Evolutionary conservation across 805 yeast genomes (phyloP).

Genomic region (Candida sanyiensis): DNA sequence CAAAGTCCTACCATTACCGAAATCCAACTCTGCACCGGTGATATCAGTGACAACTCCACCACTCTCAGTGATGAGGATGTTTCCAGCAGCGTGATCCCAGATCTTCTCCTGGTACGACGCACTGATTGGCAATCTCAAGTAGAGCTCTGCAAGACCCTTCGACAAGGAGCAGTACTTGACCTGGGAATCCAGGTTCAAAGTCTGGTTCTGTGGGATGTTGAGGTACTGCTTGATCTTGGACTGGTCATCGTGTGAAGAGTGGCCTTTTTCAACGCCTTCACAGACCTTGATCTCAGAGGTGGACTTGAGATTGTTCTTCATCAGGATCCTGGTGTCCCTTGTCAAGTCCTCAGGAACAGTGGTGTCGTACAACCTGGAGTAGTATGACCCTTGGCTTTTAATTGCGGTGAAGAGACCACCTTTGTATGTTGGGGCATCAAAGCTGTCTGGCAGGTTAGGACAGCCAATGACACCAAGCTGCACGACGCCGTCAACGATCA

Average conservation of each 20-base stretch:
- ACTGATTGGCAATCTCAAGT: slow-evolving; percentile 79
- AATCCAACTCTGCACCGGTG: slow-evolving; percentile 66
- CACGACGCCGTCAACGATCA: slow-evolving; percentile 80
- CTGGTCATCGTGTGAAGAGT: slow-evolving; percentile 87
- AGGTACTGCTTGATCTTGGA: slow-evolving; percentile 60
- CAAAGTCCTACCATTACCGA: slow-evolving; percentile 80
- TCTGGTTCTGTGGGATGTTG: slow-evolving; percentile 50
- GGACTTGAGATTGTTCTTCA: slow-evolving; percentile 42
- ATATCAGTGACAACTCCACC: slow-evolving; percentile 91
- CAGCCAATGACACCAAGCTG: slow-evolving; percentile 93
- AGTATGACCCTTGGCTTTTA: slow-evolving; percentile 58
- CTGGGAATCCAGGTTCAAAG: slow-evolving; percentile 88
- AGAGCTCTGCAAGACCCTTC: slow-evolving; percentile 87
- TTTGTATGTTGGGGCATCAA: slow-evolving; percentile 31
- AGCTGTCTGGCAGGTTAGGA: slow-evolving; percentile 67
- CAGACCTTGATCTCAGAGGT: slow-evolving; percentile 58
- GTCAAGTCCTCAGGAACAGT: slow-evolving; percentile 34
- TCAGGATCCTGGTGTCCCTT: slow-evolving; percentile 34
- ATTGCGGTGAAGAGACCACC: slow-evolving; percentile 80
- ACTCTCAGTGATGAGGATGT: slow-evolving; percentile 76
- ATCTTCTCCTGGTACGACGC: slow-evolving; percentile 82
- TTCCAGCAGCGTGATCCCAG: slow-evolving; percentile 99
- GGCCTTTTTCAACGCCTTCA: slow-evolving; percentile 95
- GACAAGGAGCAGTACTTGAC: slow-evolving; percentile 92
- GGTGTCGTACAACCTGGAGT: slow-evolving; percentile 30